Conservation (phyloP, 176 grass and related monocot species). For the Oryza nivara region DNA sequence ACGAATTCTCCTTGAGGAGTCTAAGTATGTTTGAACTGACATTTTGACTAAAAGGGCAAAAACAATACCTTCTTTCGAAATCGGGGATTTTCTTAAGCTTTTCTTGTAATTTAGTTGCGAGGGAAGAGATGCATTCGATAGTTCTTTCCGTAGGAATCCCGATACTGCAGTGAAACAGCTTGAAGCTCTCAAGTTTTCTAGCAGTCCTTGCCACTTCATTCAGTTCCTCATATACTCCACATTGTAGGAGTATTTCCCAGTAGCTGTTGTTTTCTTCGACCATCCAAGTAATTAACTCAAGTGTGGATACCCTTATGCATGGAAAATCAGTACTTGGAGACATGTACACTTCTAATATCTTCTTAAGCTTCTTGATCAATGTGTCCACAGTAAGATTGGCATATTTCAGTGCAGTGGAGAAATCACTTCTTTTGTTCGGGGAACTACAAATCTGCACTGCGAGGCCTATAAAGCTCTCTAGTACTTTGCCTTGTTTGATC, state of each 20-base stretch:
- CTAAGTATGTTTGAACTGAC: too few species aligned
- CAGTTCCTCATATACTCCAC: slow-evolving; percentile 37
- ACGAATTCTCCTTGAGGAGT: background rate
- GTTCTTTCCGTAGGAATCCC: background rate
- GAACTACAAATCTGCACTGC: slow-evolving; percentile 8
- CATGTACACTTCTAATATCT: slow-evolving; percentile 23
- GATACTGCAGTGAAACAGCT: slow-evolving; percentile 12
- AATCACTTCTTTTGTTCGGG: background rate
- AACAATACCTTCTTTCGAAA: slow-evolving; percentile 31
- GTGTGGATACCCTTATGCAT: slow-evolving; percentile 33
- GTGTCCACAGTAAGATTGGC: background rate
- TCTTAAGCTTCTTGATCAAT: slow-evolving; percentile 24
- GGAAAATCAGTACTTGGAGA: slow-evolving; percentile 35
- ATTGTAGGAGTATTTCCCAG: slow-evolving; percentile 25
- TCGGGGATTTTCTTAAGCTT: slow-evolving; percentile 17
- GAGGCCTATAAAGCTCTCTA: slow-evolving; percentile 40
- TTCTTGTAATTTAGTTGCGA: background rate
- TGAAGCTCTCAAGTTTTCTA: slow-evolving; percentile 32
- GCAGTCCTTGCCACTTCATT: slow-evolving; percentile 26
- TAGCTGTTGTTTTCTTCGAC: background rate
- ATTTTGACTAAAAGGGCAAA: background rate
- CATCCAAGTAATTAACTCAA: slow-evolving; percentile 43
- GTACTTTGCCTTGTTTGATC: slow-evolving; percentile 30
- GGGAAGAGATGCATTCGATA: background rate
- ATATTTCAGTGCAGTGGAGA: background rate